A percentile compares a stretch with the other conserved stretches of the same genome.
These are phyloP conservation scores for Debaryomyces coudertii DNA, from an alignment of 1,139 yeast species.

Conservation along the genomic window DNA sequence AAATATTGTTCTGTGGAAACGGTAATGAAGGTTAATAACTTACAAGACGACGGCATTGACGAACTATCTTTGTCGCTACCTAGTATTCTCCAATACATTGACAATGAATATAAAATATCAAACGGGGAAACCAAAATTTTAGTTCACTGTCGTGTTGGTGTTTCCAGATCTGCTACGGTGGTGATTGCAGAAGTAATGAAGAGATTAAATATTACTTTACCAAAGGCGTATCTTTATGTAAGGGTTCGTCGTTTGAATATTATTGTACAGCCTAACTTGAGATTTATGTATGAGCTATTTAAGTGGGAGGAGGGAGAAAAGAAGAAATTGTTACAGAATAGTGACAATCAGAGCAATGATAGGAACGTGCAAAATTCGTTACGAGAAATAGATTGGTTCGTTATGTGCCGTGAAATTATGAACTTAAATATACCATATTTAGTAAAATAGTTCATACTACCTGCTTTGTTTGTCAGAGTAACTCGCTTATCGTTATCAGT, in stretches of 20 bases:
- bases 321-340: slow-evolving; percentile 17
- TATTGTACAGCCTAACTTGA: slow-evolving; percentile 51
- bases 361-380: slow-evolving; percentile 22
- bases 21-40: slow-evolving; percentile 48
- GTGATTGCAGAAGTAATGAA: slow-evolving; percentile 54
- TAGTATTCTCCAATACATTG: slow-evolving; percentile 37
- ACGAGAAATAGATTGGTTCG: slow-evolving; percentile 86
- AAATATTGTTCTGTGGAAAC: slow-evolving; percentile 27
- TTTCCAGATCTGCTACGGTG: slow-evolving; percentile 52
- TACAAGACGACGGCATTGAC: slow-evolving; percentile 54
- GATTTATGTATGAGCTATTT: slow-evolving; percentile 53
- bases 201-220: slow-evolving; percentile 37
- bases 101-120: slow-evolving; percentile 31
- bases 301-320: slow-evolving; percentile 49
- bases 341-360: slow-evolving; percentile 12
- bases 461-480: neutral
- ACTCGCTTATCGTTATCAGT: neutral
- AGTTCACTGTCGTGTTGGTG: slow-evolving; percentile 56
- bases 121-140: slow-evolving; percentile 40
- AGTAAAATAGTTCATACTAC: neutral
- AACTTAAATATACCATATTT: slow-evolving; percentile 68
- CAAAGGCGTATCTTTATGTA: slow-evolving; percentile 49
- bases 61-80: slow-evolving; percentile 43
- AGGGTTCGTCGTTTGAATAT: slow-evolving; percentile 50
- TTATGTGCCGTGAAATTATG: slow-evolving; percentile 84